Conservation (phyloP, 495 filamentous ascomycete species). For the Diplogelasinospora grovesii region DNA sequence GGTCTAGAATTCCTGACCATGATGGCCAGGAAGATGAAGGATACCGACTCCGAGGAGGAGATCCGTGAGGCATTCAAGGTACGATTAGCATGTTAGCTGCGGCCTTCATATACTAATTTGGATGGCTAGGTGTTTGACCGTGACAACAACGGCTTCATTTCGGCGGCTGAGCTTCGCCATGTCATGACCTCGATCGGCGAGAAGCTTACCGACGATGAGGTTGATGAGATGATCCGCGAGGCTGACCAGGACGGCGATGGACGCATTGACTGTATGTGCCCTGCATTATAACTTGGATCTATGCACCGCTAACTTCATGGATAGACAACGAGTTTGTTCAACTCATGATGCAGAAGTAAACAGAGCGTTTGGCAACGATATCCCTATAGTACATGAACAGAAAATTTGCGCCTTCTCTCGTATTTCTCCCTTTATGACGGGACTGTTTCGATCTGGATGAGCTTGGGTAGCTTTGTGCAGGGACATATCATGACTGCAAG, state of each 20-base stretch:
- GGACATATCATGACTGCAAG: slow-evolving; percentile 14
- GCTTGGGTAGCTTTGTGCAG: slow-evolving; percentile 9
- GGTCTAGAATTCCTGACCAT: slow-evolving; percentile 90
- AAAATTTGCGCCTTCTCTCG: slow-evolving; percentile 9
- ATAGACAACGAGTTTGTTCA: slow-evolving; percentile 99
- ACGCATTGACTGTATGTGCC: slow-evolving; percentile 76
- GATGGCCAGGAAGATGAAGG: slow-evolving; percentile 99
- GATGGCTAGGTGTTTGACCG: slow-evolving; percentile 99
- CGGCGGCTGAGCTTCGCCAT: slow-evolving; percentile 91
- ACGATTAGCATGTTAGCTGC: slow-evolving; percentile 1
- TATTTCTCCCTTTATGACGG: slow-evolving; percentile 18
- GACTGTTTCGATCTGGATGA: slow-evolving; percentile 21
- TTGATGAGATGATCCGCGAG: slow-evolving; percentile 99
- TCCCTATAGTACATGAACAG: slow-evolving; percentile 4
- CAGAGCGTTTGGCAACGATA: slow-evolving; percentile 2
- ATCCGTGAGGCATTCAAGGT: slow-evolving; percentile 75
- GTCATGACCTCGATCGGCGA: slow-evolving; percentile 99
- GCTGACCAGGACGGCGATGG: slow-evolving; percentile 98
- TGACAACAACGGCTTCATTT: slow-evolving; percentile 99
- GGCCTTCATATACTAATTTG: no score
- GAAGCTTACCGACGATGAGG: slow-evolving; percentile 98
- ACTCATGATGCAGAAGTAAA: slow-evolving; percentile 99
- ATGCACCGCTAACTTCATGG: slow-evolving; percentile 31
- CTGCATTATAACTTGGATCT: no score
- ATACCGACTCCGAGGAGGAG: slow-evolving; percentile 98